phyloP scores from a whole-genome alignment of 2,329 filamentous ascomycete genomes.

The Proliferodiscus dingleyae region DNA sequence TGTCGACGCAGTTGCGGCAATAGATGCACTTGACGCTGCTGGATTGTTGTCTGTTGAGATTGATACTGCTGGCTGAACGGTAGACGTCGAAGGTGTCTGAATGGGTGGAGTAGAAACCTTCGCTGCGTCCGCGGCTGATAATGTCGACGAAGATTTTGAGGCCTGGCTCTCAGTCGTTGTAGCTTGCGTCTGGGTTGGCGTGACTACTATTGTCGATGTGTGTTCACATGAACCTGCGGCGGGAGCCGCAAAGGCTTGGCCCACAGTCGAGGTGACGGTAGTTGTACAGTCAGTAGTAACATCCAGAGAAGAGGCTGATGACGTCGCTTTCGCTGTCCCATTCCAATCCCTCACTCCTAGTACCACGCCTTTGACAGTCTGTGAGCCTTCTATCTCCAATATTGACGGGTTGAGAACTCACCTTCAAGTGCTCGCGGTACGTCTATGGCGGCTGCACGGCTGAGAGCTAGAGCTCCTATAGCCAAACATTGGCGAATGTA shows the following conservation, averaged over 20 bases:
- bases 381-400: background rate
- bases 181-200: background rate
- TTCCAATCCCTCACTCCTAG: background rate
- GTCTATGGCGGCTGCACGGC: conserved; percentile 13
- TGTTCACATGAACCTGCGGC: background rate
- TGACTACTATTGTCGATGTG: background rate
- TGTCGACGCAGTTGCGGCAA: background rate
- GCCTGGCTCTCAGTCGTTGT: background rate
- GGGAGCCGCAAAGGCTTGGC: background rate
- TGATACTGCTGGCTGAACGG: background rate
- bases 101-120: background rate
- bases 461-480: conserved; percentile 16
- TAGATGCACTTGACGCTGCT: background rate
- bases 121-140: too few relatives aligned
- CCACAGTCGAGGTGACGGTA: conserved; percentile 5
- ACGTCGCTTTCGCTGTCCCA: background rate
- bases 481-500: conserved; percentile 10
- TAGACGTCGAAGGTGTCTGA: background rate
- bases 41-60: background rate
- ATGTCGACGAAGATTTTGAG: too few relatives aligned
- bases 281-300: conserved; percentile 3
- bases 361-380: background rate
- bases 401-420: background rate
- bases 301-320: too few relatives aligned
- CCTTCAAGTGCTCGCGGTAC: background rate